Base-by-base conservation (phyloP, 495 filamentous ascomycete genomes). In the Daldinia loculata region DNA sequence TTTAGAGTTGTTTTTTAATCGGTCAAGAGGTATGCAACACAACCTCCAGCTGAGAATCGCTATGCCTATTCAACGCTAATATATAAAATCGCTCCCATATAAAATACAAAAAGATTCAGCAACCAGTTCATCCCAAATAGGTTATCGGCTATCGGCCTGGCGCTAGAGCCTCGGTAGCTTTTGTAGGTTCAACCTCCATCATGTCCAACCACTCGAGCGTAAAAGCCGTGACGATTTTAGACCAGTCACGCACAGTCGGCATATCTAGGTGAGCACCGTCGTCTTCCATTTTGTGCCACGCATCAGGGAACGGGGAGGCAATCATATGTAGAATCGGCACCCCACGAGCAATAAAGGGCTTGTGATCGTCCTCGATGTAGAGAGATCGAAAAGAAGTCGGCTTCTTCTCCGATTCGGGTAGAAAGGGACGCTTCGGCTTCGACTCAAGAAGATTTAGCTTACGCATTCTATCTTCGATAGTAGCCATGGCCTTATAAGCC, bases 141-240 rank as follows among this genome's bases (percentile, higher is more conserved):
- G 22, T 41, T 3, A 29, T 63, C 14, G 51, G 7, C 52, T 5
- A 36, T 66, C 14, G 51, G 8, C 57, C 39, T 29, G 32, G 34
- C 27, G 27, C 55, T 56, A 52, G n/a, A 15, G 53, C 24, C 19
- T 45, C 29, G 0, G n/a, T 41, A 41, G 63, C 68, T 4, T 70
- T 63, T 17, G 74, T 71, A 24, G 75, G 74, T 32, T 94, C 80
- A 56, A 85, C 89, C 2, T 89, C 90, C 65, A 95, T 93, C 68
- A 97, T 75, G 63, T 96, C 95, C 89, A 99, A 88, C 93, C 93
- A 98, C 79, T 97, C 95, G 0, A 90, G 92, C 45, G 90, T 87
- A 85, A 98, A 99, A 3, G 89, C 93, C 6, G 91, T 90, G 30
- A 92, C 77, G 17, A 99, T 87, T 69, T 85, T 86, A 53, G 90